Percentiles rank a stretch among this genome's conserved stretches.
Conservation (phyloP, 192 early-diverging fungal genomes). For the Obelidium mucronatum region DNA sequence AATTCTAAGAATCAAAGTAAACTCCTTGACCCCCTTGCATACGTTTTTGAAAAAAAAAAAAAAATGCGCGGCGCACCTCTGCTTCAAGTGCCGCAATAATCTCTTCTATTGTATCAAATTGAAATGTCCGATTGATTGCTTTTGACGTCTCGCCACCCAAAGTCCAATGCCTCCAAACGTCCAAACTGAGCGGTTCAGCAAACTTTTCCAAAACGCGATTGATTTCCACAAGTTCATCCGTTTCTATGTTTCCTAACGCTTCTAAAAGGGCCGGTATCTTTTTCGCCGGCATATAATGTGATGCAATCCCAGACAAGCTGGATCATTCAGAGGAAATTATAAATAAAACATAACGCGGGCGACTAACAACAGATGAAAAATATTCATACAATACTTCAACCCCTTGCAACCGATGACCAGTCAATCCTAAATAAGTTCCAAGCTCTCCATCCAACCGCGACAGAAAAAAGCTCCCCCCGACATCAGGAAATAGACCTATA, state of each 20-base stretch:
- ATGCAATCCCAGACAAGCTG: constrained; percentile 90
- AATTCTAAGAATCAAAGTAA: constrained; percentile 25
- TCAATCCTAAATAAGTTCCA: constrained; percentile 92
- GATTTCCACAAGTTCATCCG: constrained; percentile 78
- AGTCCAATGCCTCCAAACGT: constrained; percentile 54
- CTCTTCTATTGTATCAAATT: constrained; percentile 78
- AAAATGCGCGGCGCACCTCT: constrained; percentile 52
- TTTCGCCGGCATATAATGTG: constrained; percentile 93
- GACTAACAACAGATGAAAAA: not conserved
- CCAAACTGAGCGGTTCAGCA: constrained; percentile 54
- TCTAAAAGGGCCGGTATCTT: constrained; percentile 81
- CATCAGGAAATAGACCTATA: constrained; percentile 98
- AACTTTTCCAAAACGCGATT: constrained; percentile 94
- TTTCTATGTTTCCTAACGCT: constrained; percentile 81
- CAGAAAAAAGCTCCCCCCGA: constrained; percentile 94
- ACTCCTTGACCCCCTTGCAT: not conserved
- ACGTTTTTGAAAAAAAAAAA: not conserved
- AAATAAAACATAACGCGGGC: not conserved
- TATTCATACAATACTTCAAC: constrained; percentile 57
- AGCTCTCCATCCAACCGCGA: constrained; percentile 92
- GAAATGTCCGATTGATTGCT: constrained; percentile 88
- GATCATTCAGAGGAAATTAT: not conserved
- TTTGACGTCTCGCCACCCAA: constrained; percentile 59
- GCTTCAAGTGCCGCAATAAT: constrained; percentile 83
- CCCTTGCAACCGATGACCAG: constrained; percentile 79